Evolutionary conservation across 345 rosid genomes (phyloP).

Genomic region (Populus euphratica): DNA sequence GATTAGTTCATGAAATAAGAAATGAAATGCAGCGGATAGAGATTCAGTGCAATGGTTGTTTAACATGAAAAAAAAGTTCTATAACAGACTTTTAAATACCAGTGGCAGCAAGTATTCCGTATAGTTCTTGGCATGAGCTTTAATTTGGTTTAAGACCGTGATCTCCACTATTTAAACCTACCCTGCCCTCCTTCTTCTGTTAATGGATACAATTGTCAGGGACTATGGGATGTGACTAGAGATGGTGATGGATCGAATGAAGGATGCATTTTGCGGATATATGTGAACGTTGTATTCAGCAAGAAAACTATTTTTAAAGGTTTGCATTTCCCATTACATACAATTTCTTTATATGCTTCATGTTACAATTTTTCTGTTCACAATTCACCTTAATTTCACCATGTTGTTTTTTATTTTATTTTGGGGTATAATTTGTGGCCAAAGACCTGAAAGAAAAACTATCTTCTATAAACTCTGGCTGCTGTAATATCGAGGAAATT

Average conservation of each 20-base stretch:
- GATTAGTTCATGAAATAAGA: neutral
- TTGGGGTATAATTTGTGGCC: neutral
- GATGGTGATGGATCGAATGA: slow-evolving; percentile 49
- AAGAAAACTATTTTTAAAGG: slow-evolving; percentile 95
- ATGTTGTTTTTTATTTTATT: neutral
- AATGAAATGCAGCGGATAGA: neutral
- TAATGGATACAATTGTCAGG: slow-evolving; percentile 40
- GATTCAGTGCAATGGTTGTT: neutral
- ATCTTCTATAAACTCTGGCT: neutral
- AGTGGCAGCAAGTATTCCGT: neutral
- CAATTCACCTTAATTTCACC: neutral
- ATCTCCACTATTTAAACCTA: too few species aligned
- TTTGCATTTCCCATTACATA: slow-evolving; percentile 23
- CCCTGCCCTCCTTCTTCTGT: neutral
- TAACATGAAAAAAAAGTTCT: neutral
- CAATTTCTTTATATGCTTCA: neutral
- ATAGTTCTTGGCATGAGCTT: neutral
- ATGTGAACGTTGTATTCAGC: slow-evolving; percentile 72
- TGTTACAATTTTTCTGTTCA: neutral
- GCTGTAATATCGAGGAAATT: too few species aligned
- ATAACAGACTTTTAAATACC: neutral
- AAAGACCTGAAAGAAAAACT: neutral
- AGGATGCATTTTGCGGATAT: slow-evolving; percentile 60
- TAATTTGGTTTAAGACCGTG: neutral
- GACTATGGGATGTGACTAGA: slow-evolving; percentile 69